These are phyloP conservation scores for Colletotrichum abscissum DNA, from an alignment of 2,329 filamentous ascomycete genomes.

Conservation along the genomic window DNA sequence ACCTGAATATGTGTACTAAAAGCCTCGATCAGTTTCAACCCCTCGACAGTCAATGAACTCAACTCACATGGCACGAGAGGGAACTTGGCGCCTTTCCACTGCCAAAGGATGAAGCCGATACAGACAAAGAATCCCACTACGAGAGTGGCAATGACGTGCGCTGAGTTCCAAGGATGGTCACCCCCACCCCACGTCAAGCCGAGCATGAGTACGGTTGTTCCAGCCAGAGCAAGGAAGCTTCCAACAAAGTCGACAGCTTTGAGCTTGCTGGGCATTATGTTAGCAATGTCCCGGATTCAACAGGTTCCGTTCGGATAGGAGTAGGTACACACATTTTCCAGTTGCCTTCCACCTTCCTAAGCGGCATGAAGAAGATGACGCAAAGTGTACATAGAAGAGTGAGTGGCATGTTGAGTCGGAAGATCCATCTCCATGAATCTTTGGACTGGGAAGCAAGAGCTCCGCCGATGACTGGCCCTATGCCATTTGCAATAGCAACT, in stretches of 20 bases:
- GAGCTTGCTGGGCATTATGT: conserved; percentile 50
- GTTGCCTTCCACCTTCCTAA: conserved; percentile 63
- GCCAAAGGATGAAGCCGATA: conserved; percentile 62
- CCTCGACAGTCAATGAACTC: not conserved
- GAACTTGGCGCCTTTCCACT: conserved; percentile 59
- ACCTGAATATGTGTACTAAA: conserved; percentile 64
- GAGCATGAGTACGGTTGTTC: conserved; percentile 58
- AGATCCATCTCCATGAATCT: conserved; percentile 65
- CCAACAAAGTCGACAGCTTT: conserved; percentile 59
- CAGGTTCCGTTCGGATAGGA: not conserved
- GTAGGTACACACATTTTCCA: conserved; percentile 54
- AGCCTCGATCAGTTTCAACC: conserved; percentile 26
- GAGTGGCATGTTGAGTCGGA: conserved; percentile 64
- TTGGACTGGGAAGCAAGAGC: conserved; percentile 56
- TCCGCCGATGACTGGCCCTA: conserved; percentile 66
- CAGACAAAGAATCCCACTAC: conserved; percentile 54
- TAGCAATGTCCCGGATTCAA: not conserved
- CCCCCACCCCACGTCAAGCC: conserved; percentile 70
- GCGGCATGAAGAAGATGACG: conserved; percentile 66
- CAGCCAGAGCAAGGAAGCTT: conserved; percentile 48
- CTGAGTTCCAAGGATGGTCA: conserved; percentile 66
- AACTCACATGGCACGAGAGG: conserved; percentile 58
- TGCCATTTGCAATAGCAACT: conserved; percentile 64
- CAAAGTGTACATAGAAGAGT: conserved; percentile 57
- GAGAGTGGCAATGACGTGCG: conserved; percentile 65